phyloP scores from a whole-genome alignment of 768 basidiomycete species.

The Lentinula boryana region DNA sequence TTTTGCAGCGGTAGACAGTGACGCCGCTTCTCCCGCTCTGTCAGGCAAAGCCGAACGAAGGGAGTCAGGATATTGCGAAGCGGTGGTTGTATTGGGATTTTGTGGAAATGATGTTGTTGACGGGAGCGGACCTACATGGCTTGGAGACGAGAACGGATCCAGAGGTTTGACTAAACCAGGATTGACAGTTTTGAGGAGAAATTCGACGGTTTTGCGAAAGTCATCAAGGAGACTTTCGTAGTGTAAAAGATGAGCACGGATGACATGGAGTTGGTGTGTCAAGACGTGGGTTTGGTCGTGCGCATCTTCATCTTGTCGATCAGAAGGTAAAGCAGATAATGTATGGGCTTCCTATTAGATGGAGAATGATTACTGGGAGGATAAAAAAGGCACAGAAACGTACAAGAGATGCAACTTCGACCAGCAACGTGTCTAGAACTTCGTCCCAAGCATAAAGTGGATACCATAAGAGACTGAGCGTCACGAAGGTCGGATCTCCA shows the following conservation, averaged over 20 bases:
- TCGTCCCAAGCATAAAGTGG: slow-evolving; percentile 59
- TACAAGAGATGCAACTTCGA: slow-evolving; percentile 43
- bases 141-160: not conserved
- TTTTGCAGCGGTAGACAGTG: not conserved
- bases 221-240: slow-evolving; percentile 48
- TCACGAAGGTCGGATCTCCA: slow-evolving; percentile 25
- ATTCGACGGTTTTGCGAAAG: slow-evolving; percentile 45
- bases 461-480: slow-evolving; percentile 41
- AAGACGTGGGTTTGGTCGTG: slow-evolving; percentile 31
- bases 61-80: not conserved
- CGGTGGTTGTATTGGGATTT: not conserved
- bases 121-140: not conserved
- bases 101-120: too few relatives aligned
- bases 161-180: slow-evolving; percentile 29
- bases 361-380: not conserved
- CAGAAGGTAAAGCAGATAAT: not conserved
- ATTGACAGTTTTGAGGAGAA: slow-evolving; percentile 41
- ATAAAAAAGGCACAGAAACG: slow-evolving; percentile 7
- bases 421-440: slow-evolving; percentile 44
- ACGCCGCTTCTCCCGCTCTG: not conserved
- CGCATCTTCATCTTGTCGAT: not conserved
- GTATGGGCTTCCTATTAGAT: slow-evolving; percentile 36
- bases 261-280: slow-evolving; percentile 48
- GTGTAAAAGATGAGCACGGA: slow-evolving; percentile 54
- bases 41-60: not conserved